Percentiles rank a stretch among this genome's conserved stretches.
phyloP scores from a whole-genome alignment of 2,329 filamentous ascomycete genomes.

The Botrytis aclada region DNA sequence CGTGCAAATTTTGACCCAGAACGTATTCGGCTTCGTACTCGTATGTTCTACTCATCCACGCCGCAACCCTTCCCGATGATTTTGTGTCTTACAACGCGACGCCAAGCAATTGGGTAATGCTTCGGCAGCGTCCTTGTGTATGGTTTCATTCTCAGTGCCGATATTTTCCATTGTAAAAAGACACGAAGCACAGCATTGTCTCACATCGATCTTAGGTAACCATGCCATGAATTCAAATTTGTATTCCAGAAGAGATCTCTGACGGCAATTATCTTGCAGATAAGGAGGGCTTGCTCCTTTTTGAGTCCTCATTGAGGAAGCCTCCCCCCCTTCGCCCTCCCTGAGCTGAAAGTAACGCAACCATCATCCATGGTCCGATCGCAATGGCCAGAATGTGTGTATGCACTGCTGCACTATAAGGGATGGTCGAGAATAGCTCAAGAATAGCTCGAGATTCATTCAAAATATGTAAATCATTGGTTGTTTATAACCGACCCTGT shows the following conservation, averaged over 20 bases:
- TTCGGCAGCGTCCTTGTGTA: not conserved
- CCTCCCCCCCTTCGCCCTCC: not conserved
- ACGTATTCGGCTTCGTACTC: slow-evolving; percentile 1
- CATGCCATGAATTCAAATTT: not conserved
- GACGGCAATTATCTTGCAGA: not conserved
- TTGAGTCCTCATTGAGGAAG: not conserved
- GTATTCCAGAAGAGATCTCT: not conserved
- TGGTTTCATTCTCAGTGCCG: not conserved
- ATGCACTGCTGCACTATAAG: not conserved
- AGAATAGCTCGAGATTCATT: not conserved
- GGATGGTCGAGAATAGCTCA: not conserved
- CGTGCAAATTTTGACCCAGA: not conserved
- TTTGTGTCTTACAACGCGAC: not conserved
- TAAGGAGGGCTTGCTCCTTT: not conserved
- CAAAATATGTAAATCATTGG: not conserved
- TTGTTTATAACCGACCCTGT: slow-evolving; percentile 1
- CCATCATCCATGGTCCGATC: not conserved
- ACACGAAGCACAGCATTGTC: not conserved
- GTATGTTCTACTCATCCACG: not conserved
- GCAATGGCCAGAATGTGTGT: not conserved
- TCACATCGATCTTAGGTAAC: not conserved
- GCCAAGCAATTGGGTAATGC: not conserved
- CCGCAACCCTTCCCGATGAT: not conserved
- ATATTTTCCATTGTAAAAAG: not conserved
- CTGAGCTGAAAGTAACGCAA: not conserved